Base-by-base conservation (phyloP, 202 grass and related monocot genomes). In the Panicum hallii region DNA sequence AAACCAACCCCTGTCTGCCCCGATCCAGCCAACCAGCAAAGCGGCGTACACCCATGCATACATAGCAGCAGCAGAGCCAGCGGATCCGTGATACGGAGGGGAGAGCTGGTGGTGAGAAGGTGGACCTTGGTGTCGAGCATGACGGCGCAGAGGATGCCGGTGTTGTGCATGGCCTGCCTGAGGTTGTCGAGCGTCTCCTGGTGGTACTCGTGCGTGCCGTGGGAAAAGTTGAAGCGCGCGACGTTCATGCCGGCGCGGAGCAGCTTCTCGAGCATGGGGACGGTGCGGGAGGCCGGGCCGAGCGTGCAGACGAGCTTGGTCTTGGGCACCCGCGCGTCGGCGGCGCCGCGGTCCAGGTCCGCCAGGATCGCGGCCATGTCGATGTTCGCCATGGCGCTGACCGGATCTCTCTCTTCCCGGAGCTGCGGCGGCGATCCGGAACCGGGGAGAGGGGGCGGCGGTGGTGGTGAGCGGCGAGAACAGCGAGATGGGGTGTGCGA, bases 221-320 rank as follows among this genome's bases (percentile, higher is more conserved):
- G 97, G 20, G 93, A 96, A 84, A 99, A 99, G 80, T 99, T 99
- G 93, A 99, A 99, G 67, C 97, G 90, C 44, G 97, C 97, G 43
- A 99, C 93, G 78, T 99, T 99, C 97, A 99, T 97, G 20, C 97
- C 97, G 42, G 93, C 97, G 84, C 87, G 91, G 67, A 99, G 90
- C 70, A 99, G 85, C 89, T 96, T 99, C 97, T 97, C 90, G 64
- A 99, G 68, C 97, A 99, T 94, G 75, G 88, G 74, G 46, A 99
- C 97, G 41, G 91, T 54, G 79, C 97, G 90, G 71, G 97, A 99
- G 5, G 95, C 81, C 79, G 95, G 92, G 57, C 92, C 92, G 57
- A 94, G 90, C 54, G 92, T 94, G 92, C 92, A 94, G 57, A 94
- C 92, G 42, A 94, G 90, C 77, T 94, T 94, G 52, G 92, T 94